Base-by-base conservation (phyloP, 305 asterid species). In the Striga hermonthica region DNA sequence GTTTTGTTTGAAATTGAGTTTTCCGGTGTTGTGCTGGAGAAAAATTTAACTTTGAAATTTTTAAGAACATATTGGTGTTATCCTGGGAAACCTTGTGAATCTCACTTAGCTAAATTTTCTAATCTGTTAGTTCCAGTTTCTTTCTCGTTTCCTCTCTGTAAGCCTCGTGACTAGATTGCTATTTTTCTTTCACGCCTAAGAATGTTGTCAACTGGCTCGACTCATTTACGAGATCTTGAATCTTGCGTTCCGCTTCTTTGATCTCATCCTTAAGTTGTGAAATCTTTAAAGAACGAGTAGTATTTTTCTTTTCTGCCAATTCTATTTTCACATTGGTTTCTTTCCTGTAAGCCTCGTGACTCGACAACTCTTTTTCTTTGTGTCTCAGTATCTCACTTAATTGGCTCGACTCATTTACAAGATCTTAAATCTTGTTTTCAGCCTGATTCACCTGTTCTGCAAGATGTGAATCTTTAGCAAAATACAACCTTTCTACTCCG, bases 331-430 rank as follows among this genome's bases (percentile, higher is more conserved):
- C 80, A 54, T 65, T 75, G 37, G 77, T 59, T 65, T 80, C 87
- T 70, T 62, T 81, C 78, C 79, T 80, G 76, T 78, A 72, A 63
- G 95, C 63, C 76, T 79, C 84, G 37, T 84, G 84, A 67, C 70
- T 40, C 34, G 80, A 79, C 71, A 79, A 61, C 75, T 82, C 89
- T 57, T 75, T 73, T 70, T 82, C 89, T 72, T 75, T 83, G 77
- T 72, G 86, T 7, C 56, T 78, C 76, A 84, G 28, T 15, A 74
- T 80, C 52, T 65, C 77, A 60, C 63, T 73, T 55, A 86, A 76
- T 54, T 71, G 74, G 78, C 68, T 73, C 53, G 88, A 73, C 73
- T 79, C 81, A 6, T 77, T 47, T n/a, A 58, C 67, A 63, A 76
- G 83, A 62, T 73, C 81, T 68, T 79, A 78, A 59, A 76, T 66